Percentiles rank a stretch among this genome's conserved stretches.
These are phyloP conservation scores for Tricholoma bakamatsutake DNA, from an alignment of 768 basidiomycete genomes.

Conservation along the genomic window DNA sequence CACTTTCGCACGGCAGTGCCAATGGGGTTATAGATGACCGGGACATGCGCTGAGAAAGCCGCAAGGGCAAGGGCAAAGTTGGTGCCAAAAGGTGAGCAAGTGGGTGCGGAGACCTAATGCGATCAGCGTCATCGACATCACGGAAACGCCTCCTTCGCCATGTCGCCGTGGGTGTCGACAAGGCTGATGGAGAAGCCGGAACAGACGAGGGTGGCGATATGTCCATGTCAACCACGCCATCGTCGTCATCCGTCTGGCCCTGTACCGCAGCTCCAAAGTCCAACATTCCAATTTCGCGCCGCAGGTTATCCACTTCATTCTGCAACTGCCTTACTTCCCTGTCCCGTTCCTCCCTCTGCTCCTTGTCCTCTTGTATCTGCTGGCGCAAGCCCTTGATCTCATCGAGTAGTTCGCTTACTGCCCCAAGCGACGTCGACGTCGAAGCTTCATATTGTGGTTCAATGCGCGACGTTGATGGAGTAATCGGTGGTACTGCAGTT, in stretches of 20 bases:
- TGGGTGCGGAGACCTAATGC: neutral
- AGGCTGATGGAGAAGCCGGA: neutral
- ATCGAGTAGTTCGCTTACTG: constrained; percentile 1
- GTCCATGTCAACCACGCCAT: neutral
- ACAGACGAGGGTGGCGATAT: neutral
- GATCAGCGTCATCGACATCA: neutral
- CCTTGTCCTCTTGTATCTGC: neutral
- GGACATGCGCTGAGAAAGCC: neutral
- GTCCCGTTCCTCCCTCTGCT: neutral
- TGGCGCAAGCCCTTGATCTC: constrained; percentile 3
- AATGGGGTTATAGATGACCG: neutral
- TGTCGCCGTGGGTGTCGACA: neutral
- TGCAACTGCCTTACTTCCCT: constrained; percentile 2
- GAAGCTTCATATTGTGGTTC: neutral
- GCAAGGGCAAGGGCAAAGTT: neutral
- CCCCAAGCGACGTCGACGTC: neutral
- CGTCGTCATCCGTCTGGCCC: neutral
- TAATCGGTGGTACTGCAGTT: neutral
- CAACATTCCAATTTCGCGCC: neutral
- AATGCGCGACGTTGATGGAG: neutral
- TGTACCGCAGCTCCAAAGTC: neutral
- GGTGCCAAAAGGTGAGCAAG: neutral
- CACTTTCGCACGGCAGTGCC: neutral
- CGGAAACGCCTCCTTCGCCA: neutral
- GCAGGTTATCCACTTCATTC: constrained; percentile 2